Conservation (phyloP, 225 moss, liverwort and hornwort genomes). For the Neckera pumila region DNA sequence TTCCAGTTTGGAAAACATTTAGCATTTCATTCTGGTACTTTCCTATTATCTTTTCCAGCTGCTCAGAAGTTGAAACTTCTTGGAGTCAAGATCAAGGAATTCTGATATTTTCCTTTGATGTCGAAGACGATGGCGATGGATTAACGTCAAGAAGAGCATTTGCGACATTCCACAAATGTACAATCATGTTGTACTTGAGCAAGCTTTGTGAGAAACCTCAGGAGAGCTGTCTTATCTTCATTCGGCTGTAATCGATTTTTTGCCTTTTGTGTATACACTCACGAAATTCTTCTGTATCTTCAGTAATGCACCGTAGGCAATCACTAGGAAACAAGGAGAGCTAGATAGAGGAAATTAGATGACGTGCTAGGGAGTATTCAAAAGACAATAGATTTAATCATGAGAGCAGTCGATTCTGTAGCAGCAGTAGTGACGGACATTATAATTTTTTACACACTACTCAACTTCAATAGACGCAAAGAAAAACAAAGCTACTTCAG, state of each 20-base stretch:
- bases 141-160: neutral
- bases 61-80: neutral
- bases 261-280: neutral
- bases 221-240: neutral
- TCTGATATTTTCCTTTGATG: neutral
- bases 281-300: neutral
- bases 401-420: neutral
- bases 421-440: neutral
- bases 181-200: neutral
- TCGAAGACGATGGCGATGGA: neutral
- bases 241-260: neutral
- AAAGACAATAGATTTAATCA: neutral
- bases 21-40: constrained; percentile 12
- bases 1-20: constrained; percentile 17
- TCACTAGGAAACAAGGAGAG: neutral
- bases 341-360: neutral
- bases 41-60: constrained; percentile 2
- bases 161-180: neutral
- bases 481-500: neutral
- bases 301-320: neutral
- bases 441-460: neutral
- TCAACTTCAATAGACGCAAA: neutral
- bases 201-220: neutral
- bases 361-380: neutral
- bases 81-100: neutral